Conservation (phyloP, 306 rosid genomes). For the Cucumis hystrix region DNA sequence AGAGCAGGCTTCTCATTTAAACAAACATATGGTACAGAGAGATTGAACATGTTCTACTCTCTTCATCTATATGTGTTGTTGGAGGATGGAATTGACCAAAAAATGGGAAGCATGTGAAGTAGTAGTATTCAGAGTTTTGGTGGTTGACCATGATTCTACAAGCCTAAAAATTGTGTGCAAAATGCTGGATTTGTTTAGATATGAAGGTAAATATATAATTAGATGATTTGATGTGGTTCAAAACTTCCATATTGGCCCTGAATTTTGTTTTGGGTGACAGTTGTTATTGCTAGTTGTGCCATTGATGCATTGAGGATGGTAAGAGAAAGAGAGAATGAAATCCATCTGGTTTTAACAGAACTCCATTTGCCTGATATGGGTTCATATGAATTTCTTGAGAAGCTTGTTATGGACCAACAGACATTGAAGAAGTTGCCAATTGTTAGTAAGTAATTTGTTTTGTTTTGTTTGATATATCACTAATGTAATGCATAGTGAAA, state of each 20-base stretch:
- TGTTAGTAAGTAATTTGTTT: constrained; percentile 15
- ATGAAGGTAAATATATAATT: constrained; percentile 26
- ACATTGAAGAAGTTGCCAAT: constrained; percentile 10
- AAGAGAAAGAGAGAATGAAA: constrained; percentile 8
- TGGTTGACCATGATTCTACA: constrained; percentile 23
- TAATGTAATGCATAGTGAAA: no score
- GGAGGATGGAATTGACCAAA: not conserved
- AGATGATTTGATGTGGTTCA: no score
- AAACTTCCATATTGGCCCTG: no score
- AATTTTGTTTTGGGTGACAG: constrained; percentile 6
- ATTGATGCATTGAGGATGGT: constrained; percentile 25
- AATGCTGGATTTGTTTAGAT: constrained; percentile 22
- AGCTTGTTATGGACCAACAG: constrained; percentile 5
- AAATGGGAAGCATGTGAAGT: not conserved
- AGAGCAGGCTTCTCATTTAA: not conserved
- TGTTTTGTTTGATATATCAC: no score
- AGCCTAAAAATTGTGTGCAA: constrained; percentile 14
- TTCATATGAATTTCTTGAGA: constrained; percentile 14
- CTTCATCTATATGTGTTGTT: not conserved
- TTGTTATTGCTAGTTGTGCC: constrained; percentile 21
- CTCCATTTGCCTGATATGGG: constrained; percentile 28
- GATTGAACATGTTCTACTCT: not conserved
- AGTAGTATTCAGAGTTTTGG: constrained; percentile 20
- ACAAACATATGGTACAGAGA: not conserved
- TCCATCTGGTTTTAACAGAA: constrained; percentile 27